These are phyloP conservation scores for Diaporthe vexans DNA, from an alignment of 2,329 filamentous ascomycete species.

Conservation along the genomic window DNA sequence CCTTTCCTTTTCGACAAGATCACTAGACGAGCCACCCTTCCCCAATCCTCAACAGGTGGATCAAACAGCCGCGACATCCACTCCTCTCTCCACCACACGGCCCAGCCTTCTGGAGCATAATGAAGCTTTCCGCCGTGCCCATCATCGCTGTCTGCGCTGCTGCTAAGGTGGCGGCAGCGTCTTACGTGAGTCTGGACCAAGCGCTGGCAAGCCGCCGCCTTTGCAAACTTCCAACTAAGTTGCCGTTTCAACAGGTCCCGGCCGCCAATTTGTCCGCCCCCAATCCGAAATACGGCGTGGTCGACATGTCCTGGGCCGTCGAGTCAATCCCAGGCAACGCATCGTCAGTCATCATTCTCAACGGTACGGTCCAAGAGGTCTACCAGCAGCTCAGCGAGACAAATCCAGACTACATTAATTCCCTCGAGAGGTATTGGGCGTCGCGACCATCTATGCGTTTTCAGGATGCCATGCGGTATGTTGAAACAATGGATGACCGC, in stretches of 20 bases:
- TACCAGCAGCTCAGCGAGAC: not conserved
- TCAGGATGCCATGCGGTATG: not conserved
- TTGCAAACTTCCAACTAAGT: not conserved
- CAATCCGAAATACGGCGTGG: not conserved
- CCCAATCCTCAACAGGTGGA: too few relatives aligned
- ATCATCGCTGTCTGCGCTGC: not conserved
- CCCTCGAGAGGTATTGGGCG: not conserved
- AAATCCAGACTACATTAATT: not conserved
- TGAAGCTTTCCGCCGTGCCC: not conserved
- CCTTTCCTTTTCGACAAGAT: too few relatives aligned
- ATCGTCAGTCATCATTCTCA: not conserved
- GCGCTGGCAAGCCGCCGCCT: too few relatives aligned
- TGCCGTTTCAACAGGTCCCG: not conserved
- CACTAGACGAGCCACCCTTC: not conserved
- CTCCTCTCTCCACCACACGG: not conserved
- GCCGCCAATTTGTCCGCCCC: not conserved
- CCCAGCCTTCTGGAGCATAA: not conserved
- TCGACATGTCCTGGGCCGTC: not conserved
- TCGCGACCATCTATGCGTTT: not conserved
- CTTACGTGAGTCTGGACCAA: not conserved
- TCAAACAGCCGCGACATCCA: not conserved
- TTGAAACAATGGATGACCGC: not conserved
- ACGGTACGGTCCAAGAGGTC: constrained; percentile 5
- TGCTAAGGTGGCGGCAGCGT: not conserved
- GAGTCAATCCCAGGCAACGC: not conserved